Conservation (phyloP, 176 grass and related monocot species). For the Poa annua region DNA sequence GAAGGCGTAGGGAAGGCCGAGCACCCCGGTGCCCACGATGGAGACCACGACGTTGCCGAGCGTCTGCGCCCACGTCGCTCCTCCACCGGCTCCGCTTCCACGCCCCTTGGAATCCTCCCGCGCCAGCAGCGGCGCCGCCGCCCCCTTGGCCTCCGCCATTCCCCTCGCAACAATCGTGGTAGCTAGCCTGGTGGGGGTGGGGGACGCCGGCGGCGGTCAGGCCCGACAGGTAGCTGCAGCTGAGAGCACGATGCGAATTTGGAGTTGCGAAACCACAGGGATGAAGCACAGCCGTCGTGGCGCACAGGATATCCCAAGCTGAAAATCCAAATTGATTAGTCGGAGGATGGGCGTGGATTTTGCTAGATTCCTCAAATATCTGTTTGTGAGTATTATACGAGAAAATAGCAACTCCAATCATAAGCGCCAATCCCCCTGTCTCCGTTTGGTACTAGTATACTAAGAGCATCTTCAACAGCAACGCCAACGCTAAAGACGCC, state of each 20-base stretch:
- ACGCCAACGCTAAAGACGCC: too few relatives aligned
- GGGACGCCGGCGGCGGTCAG: not conserved
- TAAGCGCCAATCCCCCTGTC: too few relatives aligned
- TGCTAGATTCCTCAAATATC: too few relatives aligned
- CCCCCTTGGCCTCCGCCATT: constrained; percentile 29
- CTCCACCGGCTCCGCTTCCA: constrained; percentile 18
- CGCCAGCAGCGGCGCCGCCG: constrained; percentile 38
- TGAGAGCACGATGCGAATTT: not conserved
- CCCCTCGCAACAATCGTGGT: not conserved
- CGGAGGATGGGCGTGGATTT: too few relatives aligned
- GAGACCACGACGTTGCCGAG: constrained; percentile 89
- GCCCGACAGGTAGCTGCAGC: not conserved
- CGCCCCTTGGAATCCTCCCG: constrained; percentile 3
- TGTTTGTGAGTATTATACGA: not conserved
- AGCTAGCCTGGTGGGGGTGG: too few relatives aligned
- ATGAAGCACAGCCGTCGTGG: too few relatives aligned
- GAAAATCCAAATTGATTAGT: too few relatives aligned
- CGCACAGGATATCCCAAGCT: too few relatives aligned
- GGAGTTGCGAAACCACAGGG: too few relatives aligned
- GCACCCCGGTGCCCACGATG: constrained; percentile 85
- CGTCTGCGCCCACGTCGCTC: constrained; percentile 69
- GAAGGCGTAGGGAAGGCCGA: constrained; percentile 90
- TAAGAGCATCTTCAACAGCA: too few relatives aligned
- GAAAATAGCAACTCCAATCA: too few relatives aligned
- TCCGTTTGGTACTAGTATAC: too few relatives aligned